These are phyloP conservation scores for Cenchrus fungigraminus DNA, from an alignment of 176 grass and related monocot genomes.

Conservation along the genomic window DNA sequence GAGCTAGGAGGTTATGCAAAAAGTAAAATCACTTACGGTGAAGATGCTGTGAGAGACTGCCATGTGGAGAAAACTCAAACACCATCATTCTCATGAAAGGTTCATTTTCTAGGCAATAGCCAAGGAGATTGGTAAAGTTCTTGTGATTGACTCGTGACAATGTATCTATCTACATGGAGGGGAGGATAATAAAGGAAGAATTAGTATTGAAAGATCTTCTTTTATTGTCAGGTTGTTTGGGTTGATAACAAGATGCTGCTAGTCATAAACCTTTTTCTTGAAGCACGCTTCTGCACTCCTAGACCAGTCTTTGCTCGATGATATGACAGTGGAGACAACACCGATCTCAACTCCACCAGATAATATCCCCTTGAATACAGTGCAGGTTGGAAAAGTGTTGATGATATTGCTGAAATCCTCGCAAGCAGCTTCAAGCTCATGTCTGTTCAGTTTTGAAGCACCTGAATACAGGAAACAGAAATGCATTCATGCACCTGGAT, in stretches of 20 bases:
- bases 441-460: constrained; percentile 69
- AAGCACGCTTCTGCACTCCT: constrained; percentile 71
- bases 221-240: constrained; percentile 17
- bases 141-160: constrained; percentile 90
- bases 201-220: constrained; percentile 27
- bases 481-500: constrained; percentile 17
- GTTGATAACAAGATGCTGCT: constrained; percentile 39
- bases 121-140: constrained; percentile 90
- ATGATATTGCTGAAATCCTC: constrained; percentile 98
- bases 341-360: constrained; percentile 80
- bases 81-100: constrained; percentile 99
- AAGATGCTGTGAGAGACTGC: constrained; percentile 85
- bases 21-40: constrained; percentile 63
- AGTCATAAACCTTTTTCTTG: constrained; percentile 70
- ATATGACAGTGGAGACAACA: constrained; percentile 71
- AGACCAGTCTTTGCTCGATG: constrained; percentile 72
- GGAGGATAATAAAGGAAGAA: constrained; percentile 30
- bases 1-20: constrained; percentile 1
- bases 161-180: constrained; percentile 76
- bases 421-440: constrained; percentile 81
- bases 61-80: constrained; percentile 86
- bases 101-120: constrained; percentile 81
- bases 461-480: constrained; percentile 53
- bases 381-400: constrained; percentile 68
- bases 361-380: constrained; percentile 87